phyloP scores from a whole-genome alignment of 495 filamentous ascomycete species.

The Penicillium daleae region DNA sequence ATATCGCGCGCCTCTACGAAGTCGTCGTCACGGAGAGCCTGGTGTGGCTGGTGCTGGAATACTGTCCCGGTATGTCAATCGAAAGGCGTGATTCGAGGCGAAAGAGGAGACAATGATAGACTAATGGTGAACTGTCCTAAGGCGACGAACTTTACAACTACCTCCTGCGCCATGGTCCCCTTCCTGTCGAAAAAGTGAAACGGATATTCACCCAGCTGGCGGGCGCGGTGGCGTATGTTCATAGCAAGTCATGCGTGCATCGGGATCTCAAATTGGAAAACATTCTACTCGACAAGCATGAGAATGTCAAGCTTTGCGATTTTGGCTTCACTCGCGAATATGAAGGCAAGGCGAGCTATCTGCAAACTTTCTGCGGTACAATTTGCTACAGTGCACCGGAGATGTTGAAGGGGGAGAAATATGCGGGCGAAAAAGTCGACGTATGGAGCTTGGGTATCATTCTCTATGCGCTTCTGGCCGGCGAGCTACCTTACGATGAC shows the following conservation, averaged over 20 bases:
- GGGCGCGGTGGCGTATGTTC: slow-evolving; percentile 93
- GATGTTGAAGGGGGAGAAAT: slow-evolving; percentile 98
- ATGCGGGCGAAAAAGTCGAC: slow-evolving; percentile 95
- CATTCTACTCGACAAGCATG: slow-evolving; percentile 93
- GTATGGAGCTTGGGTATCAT: slow-evolving; percentile 98
- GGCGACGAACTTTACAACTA: slow-evolving; percentile 98
- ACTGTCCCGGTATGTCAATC: slow-evolving; percentile 78
- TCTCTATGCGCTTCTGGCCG: slow-evolving; percentile 86
- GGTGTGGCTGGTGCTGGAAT: slow-evolving; percentile 96
- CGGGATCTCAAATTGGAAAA: slow-evolving; percentile 97
- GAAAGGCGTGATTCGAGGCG: neutral
- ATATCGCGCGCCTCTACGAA: slow-evolving; percentile 96
- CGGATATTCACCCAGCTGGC: slow-evolving; percentile 95
- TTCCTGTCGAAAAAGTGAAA: slow-evolving; percentile 88
- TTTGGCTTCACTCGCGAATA: slow-evolving; percentile 99
- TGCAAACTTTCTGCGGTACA: slow-evolving; percentile 97
- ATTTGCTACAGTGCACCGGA: slow-evolving; percentile 97
- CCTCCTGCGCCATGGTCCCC: slow-evolving; percentile 79
- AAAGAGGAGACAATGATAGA: neutral
- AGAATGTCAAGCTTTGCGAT: slow-evolving; percentile 98
- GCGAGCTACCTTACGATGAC: slow-evolving; percentile 95
- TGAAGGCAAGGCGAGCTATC: slow-evolving; percentile 89
- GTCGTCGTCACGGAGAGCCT: slow-evolving; percentile 93
- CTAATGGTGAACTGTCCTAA: slow-evolving; percentile 35
- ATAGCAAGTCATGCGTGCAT: slow-evolving; percentile 94